A percentile compares a stretch with the other conserved stretches of the same genome.
Conservation (phyloP, 2,329 filamentous ascomycete species). For the Diaporthe amygdali region DNA sequence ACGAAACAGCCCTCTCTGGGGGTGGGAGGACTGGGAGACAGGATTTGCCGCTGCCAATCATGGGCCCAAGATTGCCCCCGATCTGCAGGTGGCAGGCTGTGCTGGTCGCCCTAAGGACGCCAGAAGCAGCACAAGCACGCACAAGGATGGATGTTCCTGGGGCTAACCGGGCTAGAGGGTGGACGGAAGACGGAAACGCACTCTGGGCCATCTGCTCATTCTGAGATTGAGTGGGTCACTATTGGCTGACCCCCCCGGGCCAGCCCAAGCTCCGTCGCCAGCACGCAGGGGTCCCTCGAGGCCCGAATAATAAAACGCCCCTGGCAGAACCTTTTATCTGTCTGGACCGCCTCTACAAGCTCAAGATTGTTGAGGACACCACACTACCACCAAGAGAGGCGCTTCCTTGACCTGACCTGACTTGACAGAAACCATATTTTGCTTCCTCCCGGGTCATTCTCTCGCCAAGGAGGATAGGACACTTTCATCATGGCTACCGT, state of each 20-base stretch:
- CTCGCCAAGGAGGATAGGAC: conserved; percentile 11
- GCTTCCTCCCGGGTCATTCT: neutral
- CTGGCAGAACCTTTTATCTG: conserved; percentile 9
- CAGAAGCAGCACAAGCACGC: neutral
- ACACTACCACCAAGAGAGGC: neutral
- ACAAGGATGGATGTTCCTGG: neutral
- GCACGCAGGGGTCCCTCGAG: conserved; percentile 12
- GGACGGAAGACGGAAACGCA: conserved; percentile 39
- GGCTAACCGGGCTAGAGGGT: neutral
- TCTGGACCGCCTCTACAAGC: neutral
- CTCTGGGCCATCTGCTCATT: conserved; percentile 41
- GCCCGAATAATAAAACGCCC: conserved; percentile 18
- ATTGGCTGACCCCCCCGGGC: conserved; percentile 17
- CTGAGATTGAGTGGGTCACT: conserved; percentile 30
- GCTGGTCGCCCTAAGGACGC: neutral
- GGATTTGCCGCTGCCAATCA: conserved; percentile 20
- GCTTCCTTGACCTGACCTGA: neutral
- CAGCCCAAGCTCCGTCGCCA: neutral
- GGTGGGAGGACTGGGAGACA: neutral
- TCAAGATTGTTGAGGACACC: conserved; percentile 1
- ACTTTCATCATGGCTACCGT: conserved; percentile 22
- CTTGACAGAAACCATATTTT: neutral
- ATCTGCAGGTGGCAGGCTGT: conserved; percentile 15
- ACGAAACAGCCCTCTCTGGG: neutral
- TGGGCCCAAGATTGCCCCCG: neutral